Base-by-base conservation (phyloP, 1,284 basidiomycete genomes). In the Somion occarium region DNA sequence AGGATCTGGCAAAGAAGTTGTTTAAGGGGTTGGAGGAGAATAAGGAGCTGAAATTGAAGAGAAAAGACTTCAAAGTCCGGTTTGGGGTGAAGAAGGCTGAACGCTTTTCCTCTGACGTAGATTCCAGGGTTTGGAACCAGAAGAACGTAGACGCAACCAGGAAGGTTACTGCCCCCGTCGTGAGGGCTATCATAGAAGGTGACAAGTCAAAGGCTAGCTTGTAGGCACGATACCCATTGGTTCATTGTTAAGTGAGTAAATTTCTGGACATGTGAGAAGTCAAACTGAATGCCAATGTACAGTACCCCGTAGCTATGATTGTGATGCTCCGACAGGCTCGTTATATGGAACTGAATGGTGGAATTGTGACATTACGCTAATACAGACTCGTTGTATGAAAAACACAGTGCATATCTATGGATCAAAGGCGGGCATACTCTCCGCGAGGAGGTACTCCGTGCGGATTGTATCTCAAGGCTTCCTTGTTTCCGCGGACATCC, bases 151-250 rank as follows among this genome's bases (percentile, higher is more conserved):
- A 79, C 42, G 85, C 83, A 26, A 93, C 88, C 25, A 75, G 93
- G 58, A 96, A 97, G 64, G 78, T 77, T 55, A 82, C 85, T 3
- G 91, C 91, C 20, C 93, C 94, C 3, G 62, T 91, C 23, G 64
- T 94, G 53, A 85, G 80, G 64, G 51, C 27, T 0, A 69, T 77
- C 26, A 61, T 76, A 1, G 67, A 70, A 49, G 62, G 61, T 3
- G 5, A 34, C 38, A 19, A 11, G n/a, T 19, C n/a, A 20, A 39
- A 39, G 13, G n/a, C n/a, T n/a, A n/a, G n/a, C n/a, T n/a, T n/a
- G n/a, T n/a, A n/a, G n/a, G n/a, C n/a, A n/a, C n/a, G n/a, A n/a
- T n/a, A n/a, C n/a, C n/a, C n/a, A n/a, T n/a, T n/a, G n/a, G n/a
- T n/a, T n/a, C n/a, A n/a, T n/a, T n/a, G n/a, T n/a, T n/a, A n/a